phyloP scores from a whole-genome alignment of 257 asterid species.

The Anisodus tanguticus region DNA sequence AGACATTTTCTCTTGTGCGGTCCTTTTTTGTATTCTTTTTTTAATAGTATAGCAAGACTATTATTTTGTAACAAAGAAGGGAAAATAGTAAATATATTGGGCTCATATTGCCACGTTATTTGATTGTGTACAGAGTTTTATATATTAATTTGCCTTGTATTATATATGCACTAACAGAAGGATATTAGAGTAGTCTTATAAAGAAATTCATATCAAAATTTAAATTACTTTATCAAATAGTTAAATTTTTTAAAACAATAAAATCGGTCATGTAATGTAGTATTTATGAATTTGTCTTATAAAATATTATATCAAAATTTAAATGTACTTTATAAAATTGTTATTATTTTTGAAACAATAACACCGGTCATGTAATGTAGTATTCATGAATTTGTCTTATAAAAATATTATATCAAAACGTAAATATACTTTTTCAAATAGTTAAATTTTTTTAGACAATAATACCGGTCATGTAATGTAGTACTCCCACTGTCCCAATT shows the following conservation, averaged over 20 bases:
- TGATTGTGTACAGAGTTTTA: neutral
- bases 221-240: too few species aligned
- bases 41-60: neutral
- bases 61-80: neutral
- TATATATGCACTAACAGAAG: neutral
- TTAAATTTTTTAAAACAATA: too few species aligned
- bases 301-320: too few species aligned
- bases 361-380: neutral
- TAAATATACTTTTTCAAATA: too few species aligned
- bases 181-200: neutral
- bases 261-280: too few species aligned
- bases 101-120: conserved; percentile 8
- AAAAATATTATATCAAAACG: neutral
- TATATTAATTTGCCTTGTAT: neutral
- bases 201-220: too few species aligned
- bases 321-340: too few species aligned
- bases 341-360: too few species aligned
- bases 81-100: neutral
- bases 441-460: neutral
- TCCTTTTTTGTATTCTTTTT: neutral
- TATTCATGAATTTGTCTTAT: neutral
- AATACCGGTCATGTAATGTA: neutral
- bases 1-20: neutral
- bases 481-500: too few species aligned
- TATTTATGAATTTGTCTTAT: too few species aligned